Percentiles rank a stretch among this genome's conserved stretches.
Evolutionary conservation across 1,284 basidiomycete species (phyloP).

Genomic region (Boletus smithii): DNA sequence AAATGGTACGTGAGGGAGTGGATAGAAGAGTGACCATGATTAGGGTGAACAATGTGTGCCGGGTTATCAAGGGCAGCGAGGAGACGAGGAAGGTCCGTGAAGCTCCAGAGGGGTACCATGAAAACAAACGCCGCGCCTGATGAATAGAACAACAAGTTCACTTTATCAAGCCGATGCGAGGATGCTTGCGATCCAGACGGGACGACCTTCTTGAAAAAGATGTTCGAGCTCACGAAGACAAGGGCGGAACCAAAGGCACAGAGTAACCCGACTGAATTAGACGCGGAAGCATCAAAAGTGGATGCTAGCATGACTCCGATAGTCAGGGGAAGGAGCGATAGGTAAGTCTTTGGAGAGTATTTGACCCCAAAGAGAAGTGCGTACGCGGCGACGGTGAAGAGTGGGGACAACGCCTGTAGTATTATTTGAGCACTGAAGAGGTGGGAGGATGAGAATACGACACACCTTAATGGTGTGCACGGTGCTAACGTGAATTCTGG

Average conservation of each 20-base stretch:
- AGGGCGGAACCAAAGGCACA: conserved; percentile 94
- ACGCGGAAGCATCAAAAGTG: conserved; percentile 86
- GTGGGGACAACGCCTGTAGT: conserved; percentile 84
- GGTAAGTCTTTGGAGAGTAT: conserved; percentile 89
- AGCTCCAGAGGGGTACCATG: conserved; percentile 94
- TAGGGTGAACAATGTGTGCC: conserved; percentile 46
- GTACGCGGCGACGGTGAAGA: conserved; percentile 96
- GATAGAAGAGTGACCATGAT: conserved; percentile 44
- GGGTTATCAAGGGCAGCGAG: conserved; percentile 44
- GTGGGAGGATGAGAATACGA: not conserved
- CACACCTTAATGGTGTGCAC: conserved; percentile 98
- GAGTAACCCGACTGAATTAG: conserved; percentile 78
- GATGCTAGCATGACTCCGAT: conserved; percentile 97
- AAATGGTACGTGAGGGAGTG: conserved; percentile 74
- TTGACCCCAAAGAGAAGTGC: conserved; percentile 89
- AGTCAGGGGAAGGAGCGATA: conserved; percentile 92
- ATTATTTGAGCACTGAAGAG: conserved; percentile 8
- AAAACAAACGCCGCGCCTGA: conserved; percentile 91
- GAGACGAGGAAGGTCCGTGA: conserved; percentile 74
- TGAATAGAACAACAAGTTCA: conserved; percentile 95
- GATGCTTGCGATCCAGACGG: conserved; percentile 58
- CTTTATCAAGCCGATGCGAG: conserved; percentile 88
- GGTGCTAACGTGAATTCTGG: conserved; percentile 93
- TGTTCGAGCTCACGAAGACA: conserved; percentile 97
- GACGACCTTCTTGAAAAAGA: conserved; percentile 99